Conservation (phyloP, 225 moss, liverwort and hornwort species). For the Marchantia paleacea region DNA sequence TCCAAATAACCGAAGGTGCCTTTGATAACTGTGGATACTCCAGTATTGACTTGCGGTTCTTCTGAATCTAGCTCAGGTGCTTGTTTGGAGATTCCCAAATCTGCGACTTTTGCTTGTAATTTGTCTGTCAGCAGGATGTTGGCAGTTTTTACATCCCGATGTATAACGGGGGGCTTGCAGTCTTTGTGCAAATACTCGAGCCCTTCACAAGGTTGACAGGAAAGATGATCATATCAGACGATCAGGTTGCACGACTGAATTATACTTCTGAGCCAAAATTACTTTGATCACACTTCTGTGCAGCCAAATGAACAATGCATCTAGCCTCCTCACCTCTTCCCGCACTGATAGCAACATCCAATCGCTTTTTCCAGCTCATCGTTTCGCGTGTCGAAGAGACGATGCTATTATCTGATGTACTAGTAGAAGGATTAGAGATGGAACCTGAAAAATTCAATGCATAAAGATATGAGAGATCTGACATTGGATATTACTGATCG, state of each 20-base stretch:
- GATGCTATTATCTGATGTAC: no score
- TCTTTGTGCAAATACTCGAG: conserved; percentile 40
- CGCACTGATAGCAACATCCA: not conserved
- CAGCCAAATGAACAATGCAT: no score
- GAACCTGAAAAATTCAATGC: not conserved
- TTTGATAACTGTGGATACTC: conserved; percentile 29
- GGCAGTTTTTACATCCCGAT: conserved; percentile 41
- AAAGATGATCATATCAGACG: not conserved
- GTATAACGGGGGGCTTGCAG: conserved; percentile 36
- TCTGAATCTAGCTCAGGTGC: conserved; percentile 1
- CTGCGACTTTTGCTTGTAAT: conserved; percentile 29
- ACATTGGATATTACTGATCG: not conserved
- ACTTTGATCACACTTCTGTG: no score
- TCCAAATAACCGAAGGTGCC: conserved; percentile 36
- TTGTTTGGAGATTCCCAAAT: conserved; percentile 39
- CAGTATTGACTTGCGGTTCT: not conserved
- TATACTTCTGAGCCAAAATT: no score
- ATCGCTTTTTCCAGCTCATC: not conserved
- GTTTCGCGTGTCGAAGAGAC: not conserved
- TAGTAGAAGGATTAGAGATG: not conserved
- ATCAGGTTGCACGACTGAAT: no score
- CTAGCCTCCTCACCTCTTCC: not conserved
- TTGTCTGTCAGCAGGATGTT: conserved; percentile 35
- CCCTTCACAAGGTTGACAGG: conserved; percentile 14
- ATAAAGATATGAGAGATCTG: not conserved